Evolutionary conservation across 768 basidiomycete species (phyloP), one percentile per base, ranked within the genome.

Genomic region (Dentipellis fragilis): DNA sequence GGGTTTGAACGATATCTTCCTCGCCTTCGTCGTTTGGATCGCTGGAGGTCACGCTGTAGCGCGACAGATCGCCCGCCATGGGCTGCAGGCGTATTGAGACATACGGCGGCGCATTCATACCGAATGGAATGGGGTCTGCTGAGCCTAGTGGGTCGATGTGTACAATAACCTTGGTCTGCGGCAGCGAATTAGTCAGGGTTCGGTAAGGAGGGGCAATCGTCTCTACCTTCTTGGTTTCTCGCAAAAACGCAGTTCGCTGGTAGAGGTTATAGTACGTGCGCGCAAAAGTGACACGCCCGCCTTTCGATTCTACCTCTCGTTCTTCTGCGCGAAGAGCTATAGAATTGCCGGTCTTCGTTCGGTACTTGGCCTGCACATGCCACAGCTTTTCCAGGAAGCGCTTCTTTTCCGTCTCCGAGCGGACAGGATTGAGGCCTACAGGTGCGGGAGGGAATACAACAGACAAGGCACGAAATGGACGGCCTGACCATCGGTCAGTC

Each of bases 181-280:
- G 47, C 51, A n/a, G 49, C 52, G 48, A 47, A 49, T 53, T 48
- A 21, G 60, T 17, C 23, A 29, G 35, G 38, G 50, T 6, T 3
- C 29, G 3, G 29, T 6, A 29, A 29, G 6, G 29, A 29, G 29
- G 29, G 11, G 29, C 6, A 29, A 29, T 29, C 29, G 6, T 29
- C 57, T 69, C 50, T 51, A 91, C 93, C 80, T 94, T 94, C 69
- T 82, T 87, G 3, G 72, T 71, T 64, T 92, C 87, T 63, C 83
- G 80, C 10, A 93, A 70, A 66, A 89, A 93, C 3, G 84, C 84
- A 10, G 81, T 86, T 42, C 89, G 75, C 62, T 89, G 84, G 66
- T 93, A 95, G 16, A 95, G 79, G 63, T 94, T 93, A 72, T 84
- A 94, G 67, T 86, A 95, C n/a, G 89, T 84, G 56, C 83, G 78